Base-by-base conservation (phyloP, 202 grass and related monocot genomes). In the Elaeis oleifera region DNA sequence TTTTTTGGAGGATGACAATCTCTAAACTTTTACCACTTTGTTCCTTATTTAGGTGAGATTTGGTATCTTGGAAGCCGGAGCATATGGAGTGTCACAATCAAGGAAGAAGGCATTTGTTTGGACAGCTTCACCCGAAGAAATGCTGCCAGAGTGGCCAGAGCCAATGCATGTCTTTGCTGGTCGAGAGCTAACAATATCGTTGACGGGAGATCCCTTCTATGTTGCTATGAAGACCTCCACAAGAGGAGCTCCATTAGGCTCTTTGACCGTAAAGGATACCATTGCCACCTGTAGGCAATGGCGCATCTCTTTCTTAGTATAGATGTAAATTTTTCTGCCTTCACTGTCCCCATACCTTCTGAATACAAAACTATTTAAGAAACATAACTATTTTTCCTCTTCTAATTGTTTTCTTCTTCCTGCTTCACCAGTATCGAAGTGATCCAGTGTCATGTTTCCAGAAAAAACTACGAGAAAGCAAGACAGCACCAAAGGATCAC, bases 81-180 rank as follows among this genome's bases (percentile, higher is more conserved):
- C 88, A 56, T 99, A 78, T 76, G 94, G 94, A 39, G 94, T 99
- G 67, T 88, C 94, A 14, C 94, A 99, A 55, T 99, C 94, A 56
- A 89, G 94, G 70, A 99, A 99, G 76, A 85, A 88, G 59, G 94
- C 88, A 32, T 99, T 99, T 61, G 89, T 99, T 68, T 94, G 85
- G 94, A 88, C 88, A 68, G 94, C 88, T 64, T 80, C 88, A 67
- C 88, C 94, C 52, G 85, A 86, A 65, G 88, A 99, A 62, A 80
- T 7, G 48, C 80, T 99, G 72, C 94, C 94, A 72, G 94, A 99
- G 19, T 99, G 94, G 88, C 94, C 88, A 57, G 82, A 99, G 59
- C 94, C 94, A 0, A 89, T 94, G 85, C 88, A 99, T 69, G 94
- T 94, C 26, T 99, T 94, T 84, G 85, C 85, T 69, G 74, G 80